Evolutionary conservation across 495 filamentous ascomycete species (phyloP).

Genomic region (Jackrogersella minutella): DNA sequence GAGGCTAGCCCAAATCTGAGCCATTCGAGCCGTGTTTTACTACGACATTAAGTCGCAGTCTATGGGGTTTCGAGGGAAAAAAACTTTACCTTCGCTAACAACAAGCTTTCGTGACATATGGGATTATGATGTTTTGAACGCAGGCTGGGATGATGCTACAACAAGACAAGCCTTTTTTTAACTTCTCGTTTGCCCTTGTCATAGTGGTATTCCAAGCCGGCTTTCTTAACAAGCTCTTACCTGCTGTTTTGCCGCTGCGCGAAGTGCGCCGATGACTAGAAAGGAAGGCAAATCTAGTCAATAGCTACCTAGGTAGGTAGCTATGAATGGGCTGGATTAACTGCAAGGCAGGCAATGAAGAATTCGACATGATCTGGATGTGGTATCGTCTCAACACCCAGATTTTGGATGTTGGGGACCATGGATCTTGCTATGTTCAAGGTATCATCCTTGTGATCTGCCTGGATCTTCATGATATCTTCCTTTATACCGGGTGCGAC

Average conservation of each 20-base stretch:
- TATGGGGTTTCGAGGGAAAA: not conserved
- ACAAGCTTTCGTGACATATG: slow-evolving; percentile 31
- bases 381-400: not conserved
- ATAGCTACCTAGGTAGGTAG: slow-evolving; percentile 13
- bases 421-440: not conserved
- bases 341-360: not conserved
- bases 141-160: not conserved
- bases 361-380: slow-evolving; percentile 3
- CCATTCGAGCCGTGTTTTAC: slow-evolving; percentile 26
- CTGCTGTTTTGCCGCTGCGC: slow-evolving; percentile 15
- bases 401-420: not conserved
- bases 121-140: not conserved
- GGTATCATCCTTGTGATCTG: slow-evolving; percentile 3
- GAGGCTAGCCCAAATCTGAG: slow-evolving; percentile 16
- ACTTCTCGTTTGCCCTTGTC: slow-evolving; percentile 13
- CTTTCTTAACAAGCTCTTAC: slow-evolving; percentile 1
- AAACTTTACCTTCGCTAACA: slow-evolving; percentile 6
- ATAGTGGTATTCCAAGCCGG: slow-evolving; percentile 22
- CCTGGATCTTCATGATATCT: slow-evolving; percentile 9
- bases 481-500: slow-evolving; percentile 9
- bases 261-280: not conserved
- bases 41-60: slow-evolving; percentile 29
- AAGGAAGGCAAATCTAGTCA: not conserved
- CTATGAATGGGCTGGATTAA: not conserved
- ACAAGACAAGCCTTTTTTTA: not conserved